phyloP scores from a whole-genome alignment of 2,329 filamentous ascomycete species.

The Cordyceps cateniannulata region DNA sequence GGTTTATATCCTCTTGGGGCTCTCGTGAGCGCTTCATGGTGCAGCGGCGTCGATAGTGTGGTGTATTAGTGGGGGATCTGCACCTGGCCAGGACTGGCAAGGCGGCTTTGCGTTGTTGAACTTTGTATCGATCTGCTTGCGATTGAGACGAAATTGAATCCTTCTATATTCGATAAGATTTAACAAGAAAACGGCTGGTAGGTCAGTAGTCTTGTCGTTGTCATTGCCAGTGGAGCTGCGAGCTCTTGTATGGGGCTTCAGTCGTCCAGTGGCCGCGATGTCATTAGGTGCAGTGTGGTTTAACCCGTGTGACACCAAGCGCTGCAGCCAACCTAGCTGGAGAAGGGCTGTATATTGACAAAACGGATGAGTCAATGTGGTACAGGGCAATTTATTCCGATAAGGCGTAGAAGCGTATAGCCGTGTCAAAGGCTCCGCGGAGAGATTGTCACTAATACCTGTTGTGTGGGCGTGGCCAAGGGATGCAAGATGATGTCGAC shows the following conservation, averaged over 20 bases:
- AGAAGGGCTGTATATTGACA: neutral
- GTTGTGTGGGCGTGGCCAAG: no score
- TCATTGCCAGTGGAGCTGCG: neutral
- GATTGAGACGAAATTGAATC: no score
- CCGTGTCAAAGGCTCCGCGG: neutral
- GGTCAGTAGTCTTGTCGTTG: neutral
- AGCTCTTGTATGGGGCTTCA: neutral
- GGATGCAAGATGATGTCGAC: no score
- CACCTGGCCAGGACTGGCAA: neutral
- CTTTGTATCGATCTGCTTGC: neutral
- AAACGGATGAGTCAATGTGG: neutral
- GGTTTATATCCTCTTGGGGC: conserved; percentile 41
- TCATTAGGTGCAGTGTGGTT: neutral
- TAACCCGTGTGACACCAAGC: neutral
- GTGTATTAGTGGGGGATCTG: conserved; percentile 5
- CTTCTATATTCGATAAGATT: neutral
- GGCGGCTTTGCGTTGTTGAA: neutral
- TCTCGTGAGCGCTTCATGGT: conserved; percentile 59
- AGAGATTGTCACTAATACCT: neutral
- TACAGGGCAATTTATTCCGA: neutral
- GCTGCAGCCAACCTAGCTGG: neutral
- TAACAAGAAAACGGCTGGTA: neutral
- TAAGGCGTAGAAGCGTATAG: neutral
- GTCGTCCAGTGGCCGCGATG: neutral
- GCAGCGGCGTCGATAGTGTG: neutral